Base-by-base conservation (phyloP, 441 rosid genomes). In the Erysimum cheiri region DNA sequence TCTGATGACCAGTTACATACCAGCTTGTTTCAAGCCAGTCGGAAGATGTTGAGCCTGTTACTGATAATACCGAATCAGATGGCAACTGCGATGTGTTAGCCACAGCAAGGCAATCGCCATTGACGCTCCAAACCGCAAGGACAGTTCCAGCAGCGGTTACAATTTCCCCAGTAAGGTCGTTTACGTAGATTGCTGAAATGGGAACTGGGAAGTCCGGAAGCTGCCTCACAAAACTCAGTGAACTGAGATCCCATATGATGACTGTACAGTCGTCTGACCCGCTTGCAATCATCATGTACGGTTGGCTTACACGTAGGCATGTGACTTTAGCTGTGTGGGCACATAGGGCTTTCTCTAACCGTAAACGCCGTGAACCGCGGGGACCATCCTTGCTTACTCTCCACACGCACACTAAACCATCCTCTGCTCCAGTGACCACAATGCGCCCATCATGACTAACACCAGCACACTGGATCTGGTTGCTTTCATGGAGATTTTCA, bases 1-100 rank as follows among this genome's bases (percentile, higher is more conserved):
- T 96, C 81, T 93, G 99, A 80, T 93, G 99, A 64, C 99, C 99
- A 10, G 99, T 93, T 71, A 84, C 96, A 54, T 88, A 93, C 98
- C 98, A 96, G 74, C 81, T 83, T 43, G 92, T 90, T 78, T 91
- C 98, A 76, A 79, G 80, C 98, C 99, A 96, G 81, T 96, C 99
- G 0, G 98, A 93, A 78, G 73, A 88, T 26, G 90, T 87, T 60
- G 96, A 79, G 37, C 97, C 92, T 12, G 97, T 88, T 67, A 93
- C 90, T 0, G 97, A 96, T 61, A 92, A 82, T 70, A 96, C 90
- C 48, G 85, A 91, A 84, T 96, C 99, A 37, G 99, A 93, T 19
- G 99, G 99, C 74, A 96, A 75, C 77, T 96, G 99, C 31, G 99
- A 96, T 40, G 99, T 87, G 74, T 86, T 96, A 40, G 91, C 88